Percentiles rank a stretch among this genome's conserved stretches.
Conservation (phyloP, 176 grass and related monocot genomes). For the Musa troglodytarum region DNA sequence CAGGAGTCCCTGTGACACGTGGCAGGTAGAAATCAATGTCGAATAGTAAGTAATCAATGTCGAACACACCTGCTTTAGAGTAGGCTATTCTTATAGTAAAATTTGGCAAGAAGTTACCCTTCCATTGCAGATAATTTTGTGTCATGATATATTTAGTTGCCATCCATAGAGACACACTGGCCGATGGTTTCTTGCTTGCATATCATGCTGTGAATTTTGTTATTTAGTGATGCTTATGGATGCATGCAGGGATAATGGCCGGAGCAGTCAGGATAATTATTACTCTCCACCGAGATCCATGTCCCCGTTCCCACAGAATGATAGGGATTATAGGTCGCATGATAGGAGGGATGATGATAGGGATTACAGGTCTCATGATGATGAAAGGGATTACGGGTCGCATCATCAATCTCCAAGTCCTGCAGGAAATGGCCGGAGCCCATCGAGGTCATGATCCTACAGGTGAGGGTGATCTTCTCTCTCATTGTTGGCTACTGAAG, state of each 20-base stretch:
- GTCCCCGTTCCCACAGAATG: slow-evolving; percentile 34
- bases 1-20: slow-evolving; percentile 15
- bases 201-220: not conserved
- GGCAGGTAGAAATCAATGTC: slow-evolving; percentile 52
- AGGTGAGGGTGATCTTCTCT: slow-evolving; percentile 8
- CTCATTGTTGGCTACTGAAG: too few relatives aligned
- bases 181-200: not conserved
- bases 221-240: not conserved
- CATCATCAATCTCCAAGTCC: slow-evolving; percentile 29
- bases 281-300: slow-evolving; percentile 24
- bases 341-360: slow-evolving; percentile 16
- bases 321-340: slow-evolving; percentile 22
- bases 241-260: slow-evolving; percentile 28
- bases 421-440: slow-evolving; percentile 4
- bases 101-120: not conserved
- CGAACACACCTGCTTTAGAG: not conserved
- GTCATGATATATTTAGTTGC: not conserved
- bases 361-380: slow-evolving; percentile 6
- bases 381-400: slow-evolving; percentile 21
- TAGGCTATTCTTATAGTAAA: slow-evolving; percentile 10
- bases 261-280: slow-evolving; percentile 15
- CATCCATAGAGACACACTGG: not conserved
- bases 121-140: not conserved
- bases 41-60: slow-evolving; percentile 8
- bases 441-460: slow-evolving; percentile 22